phyloP scores from a whole-genome alignment of 2,329 filamentous ascomycete genomes.

The Ophiosphaerella korrae region DNA sequence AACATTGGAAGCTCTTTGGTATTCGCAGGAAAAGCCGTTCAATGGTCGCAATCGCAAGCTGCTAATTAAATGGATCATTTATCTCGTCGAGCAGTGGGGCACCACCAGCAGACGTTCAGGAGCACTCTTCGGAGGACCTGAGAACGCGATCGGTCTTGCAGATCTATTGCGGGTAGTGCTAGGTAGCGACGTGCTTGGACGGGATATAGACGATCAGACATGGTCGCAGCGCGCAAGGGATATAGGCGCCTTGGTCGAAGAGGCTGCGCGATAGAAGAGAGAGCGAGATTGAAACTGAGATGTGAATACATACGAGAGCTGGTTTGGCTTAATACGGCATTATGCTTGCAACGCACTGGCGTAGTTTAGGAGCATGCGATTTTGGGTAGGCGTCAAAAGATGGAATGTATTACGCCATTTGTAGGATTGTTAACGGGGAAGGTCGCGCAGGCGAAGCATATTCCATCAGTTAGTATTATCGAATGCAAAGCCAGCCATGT shows the following conservation, averaged over 20 bases:
- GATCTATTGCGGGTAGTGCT: slow-evolving; percentile 50
- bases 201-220: slow-evolving; percentile 42
- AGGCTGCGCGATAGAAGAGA: slow-evolving; percentile 30
- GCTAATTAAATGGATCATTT: slow-evolving; percentile 66
- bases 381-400: slow-evolving; percentile 27
- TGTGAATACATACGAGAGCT: slow-evolving; percentile 1
- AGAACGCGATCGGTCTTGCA: slow-evolving; percentile 56
- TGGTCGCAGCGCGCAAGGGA: slow-evolving; percentile 39
- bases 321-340: slow-evolving; percentile 2
- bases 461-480: slow-evolving; percentile 8
- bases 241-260: slow-evolving; percentile 33
- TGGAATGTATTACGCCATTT: slow-evolving; percentile 21
- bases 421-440: slow-evolving; percentile 12
- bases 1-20: slow-evolving; percentile 69
- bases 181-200: slow-evolving; percentile 48
- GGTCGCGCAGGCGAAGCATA: background rate
- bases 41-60: slow-evolving; percentile 59
- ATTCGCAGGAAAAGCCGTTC: slow-evolving; percentile 70
- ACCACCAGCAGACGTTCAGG: slow-evolving; percentile 60
- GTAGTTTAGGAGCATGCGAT: slow-evolving; percentile 33
- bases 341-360: slow-evolving; percentile 35
- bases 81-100: slow-evolving; percentile 66
- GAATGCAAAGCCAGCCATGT: slow-evolving; percentile 11
- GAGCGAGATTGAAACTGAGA: background rate
- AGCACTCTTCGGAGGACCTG: slow-evolving; percentile 64